phyloP scores from a whole-genome alignment of 805 yeast species.

The Kazachstania kunashirensis region DNA sequence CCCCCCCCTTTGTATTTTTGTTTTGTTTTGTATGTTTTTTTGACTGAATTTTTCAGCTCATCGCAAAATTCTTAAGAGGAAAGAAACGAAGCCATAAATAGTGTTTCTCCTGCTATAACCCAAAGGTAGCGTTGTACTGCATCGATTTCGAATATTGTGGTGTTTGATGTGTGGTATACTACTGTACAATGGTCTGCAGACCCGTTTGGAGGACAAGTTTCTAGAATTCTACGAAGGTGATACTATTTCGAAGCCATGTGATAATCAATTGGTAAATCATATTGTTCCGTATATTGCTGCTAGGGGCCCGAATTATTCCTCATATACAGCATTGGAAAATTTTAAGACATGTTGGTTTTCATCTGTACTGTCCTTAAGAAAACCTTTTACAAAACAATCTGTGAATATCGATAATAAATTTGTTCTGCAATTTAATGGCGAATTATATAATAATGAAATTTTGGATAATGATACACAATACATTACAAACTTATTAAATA shows the following conservation, averaged over 20 bases:
- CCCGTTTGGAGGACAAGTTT: slow-evolving; percentile 8
- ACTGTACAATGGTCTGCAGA: slow-evolving; percentile 22
- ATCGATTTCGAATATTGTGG: too few relatives aligned
- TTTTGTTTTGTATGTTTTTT: too few relatives aligned
- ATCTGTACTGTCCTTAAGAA: slow-evolving; percentile 71
- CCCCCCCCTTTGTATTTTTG: too few relatives aligned
- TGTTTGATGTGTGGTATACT: slow-evolving; percentile 60
- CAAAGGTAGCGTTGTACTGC: too few relatives aligned
- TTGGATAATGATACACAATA: slow-evolving; percentile 54
- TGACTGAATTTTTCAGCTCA: too few relatives aligned
- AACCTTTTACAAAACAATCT: slow-evolving; percentile 77
- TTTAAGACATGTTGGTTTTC: slow-evolving; percentile 37
- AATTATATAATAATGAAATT: slow-evolving; percentile 59
- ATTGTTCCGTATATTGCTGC: slow-evolving; percentile 38
- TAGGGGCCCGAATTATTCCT: slow-evolving; percentile 58
- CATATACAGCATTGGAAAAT: slow-evolving; percentile 13
- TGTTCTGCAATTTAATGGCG: slow-evolving; percentile 81
- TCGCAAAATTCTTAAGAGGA: too few relatives aligned
- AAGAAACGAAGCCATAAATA: too few relatives aligned
- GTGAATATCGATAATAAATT: slow-evolving; percentile 28
- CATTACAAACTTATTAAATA: slow-evolving; percentile 33
- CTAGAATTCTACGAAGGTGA: slow-evolving; percentile 13
- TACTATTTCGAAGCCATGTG: too few relatives aligned
- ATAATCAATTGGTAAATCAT: background rate
- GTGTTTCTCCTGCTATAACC: too few relatives aligned